Conservation (phyloP, 495 filamentous ascomycete genomes). For the Evernia prunastri region DNA sequence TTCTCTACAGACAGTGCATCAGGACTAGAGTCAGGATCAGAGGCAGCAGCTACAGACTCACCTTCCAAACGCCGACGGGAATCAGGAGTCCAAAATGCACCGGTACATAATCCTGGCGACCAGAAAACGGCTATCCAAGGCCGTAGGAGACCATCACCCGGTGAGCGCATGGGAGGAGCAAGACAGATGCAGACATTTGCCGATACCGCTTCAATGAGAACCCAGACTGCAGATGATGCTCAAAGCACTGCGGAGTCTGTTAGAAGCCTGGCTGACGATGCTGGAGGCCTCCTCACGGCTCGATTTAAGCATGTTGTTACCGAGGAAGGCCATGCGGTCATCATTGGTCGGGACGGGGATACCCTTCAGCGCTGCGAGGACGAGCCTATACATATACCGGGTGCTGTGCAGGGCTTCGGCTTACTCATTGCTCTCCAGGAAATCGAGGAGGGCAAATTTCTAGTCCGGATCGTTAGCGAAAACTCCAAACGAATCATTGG, state of each 20-base stretch:
- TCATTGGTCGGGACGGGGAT: slow-evolving; percentile 68
- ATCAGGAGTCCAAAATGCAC: not conserved
- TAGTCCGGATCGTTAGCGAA: slow-evolving; percentile 78
- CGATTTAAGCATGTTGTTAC: slow-evolving; percentile 78
- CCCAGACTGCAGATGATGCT: slow-evolving; percentile 9
- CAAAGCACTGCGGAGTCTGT: slow-evolving; percentile 16
- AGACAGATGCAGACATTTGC: slow-evolving; percentile 22
- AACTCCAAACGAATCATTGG: slow-evolving; percentile 74
- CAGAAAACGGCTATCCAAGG: not conserved
- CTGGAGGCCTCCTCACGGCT: slow-evolving; percentile 48
- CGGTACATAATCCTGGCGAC: not conserved
- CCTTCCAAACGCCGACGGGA: slow-evolving; percentile 10
- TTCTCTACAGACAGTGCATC: slow-evolving; percentile 18
- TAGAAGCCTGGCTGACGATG: slow-evolving; percentile 27
- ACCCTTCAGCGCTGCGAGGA: slow-evolving; percentile 70
- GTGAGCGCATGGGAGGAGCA: slow-evolving; percentile 23
- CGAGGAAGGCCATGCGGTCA: slow-evolving; percentile 75
- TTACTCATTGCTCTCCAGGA: slow-evolving; percentile 72
- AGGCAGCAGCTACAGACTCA: not conserved
- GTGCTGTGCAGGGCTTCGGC: slow-evolving; percentile 84
- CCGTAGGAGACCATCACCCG: slow-evolving; percentile 9
- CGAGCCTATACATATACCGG: slow-evolving; percentile 87
- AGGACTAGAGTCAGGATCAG: slow-evolving; percentile 11
- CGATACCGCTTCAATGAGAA: slow-evolving; percentile 15
- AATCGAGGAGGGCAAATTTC: slow-evolving; percentile 56